phyloP scores from a whole-genome alignment of 83 land plant species.

The Larix sibirica region DNA sequence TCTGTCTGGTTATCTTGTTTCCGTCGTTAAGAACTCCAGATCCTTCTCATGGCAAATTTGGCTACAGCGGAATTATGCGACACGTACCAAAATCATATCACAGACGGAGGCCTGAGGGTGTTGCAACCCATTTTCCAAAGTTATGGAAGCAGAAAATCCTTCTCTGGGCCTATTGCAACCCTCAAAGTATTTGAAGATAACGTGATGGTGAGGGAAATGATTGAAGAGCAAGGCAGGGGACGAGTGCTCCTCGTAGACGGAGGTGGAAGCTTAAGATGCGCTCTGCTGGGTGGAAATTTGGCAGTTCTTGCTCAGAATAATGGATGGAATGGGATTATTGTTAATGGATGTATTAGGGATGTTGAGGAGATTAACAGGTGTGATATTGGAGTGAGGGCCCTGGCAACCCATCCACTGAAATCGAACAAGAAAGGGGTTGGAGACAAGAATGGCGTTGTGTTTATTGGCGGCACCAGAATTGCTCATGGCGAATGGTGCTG shows the following conservation, averaged over 20 bases:
- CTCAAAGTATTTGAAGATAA: slow-evolving; percentile 89
- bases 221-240: slow-evolving; percentile 63
- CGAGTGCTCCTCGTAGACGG: slow-evolving; percentile 81
- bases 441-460: slow-evolving; percentile 44
- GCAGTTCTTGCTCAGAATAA: slow-evolving; percentile 58
- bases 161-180: slow-evolving; percentile 67
- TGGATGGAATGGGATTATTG: slow-evolving; percentile 76
- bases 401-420: slow-evolving; percentile 72
- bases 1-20: no score
- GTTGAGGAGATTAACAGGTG: slow-evolving; percentile 78
- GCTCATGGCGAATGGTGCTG: slow-evolving; percentile 81
- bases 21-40: no score
- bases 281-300: slow-evolving; percentile 77
- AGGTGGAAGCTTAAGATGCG: slow-evolving; percentile 74
- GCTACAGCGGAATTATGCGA: background rate
- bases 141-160: slow-evolving; percentile 57
- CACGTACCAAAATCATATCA: background rate
- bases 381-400: slow-evolving; percentile 73
- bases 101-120: slow-evolving; percentile 27
- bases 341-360: slow-evolving; percentile 80
- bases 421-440: slow-evolving; percentile 70
- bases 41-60: no score
- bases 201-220: slow-evolving; percentile 63
- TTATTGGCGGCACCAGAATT: slow-evolving; percentile 51
- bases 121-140: slow-evolving; percentile 63